A percentile compares a stretch with the other conserved stretches of the same genome.
These are phyloP conservation scores for Aureobasidium sp. DNA, from an alignment of 2,329 filamentous ascomycete species.

Conservation along the genomic window DNA sequence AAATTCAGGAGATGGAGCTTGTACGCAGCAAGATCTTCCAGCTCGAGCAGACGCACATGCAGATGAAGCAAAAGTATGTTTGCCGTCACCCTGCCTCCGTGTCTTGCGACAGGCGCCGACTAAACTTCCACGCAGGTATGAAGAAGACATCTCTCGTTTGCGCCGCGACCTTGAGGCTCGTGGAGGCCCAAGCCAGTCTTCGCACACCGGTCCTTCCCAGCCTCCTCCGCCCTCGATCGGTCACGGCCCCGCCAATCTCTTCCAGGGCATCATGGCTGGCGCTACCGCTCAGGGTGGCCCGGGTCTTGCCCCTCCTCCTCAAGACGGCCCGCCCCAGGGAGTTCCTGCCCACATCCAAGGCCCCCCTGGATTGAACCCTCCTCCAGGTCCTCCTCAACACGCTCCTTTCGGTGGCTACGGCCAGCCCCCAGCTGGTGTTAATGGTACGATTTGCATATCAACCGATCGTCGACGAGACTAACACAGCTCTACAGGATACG, in stretches of 20 bases:
- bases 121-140: slow-evolving; percentile 56
- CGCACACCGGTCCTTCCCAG: slow-evolving; percentile 69
- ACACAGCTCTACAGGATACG: slow-evolving; percentile 52
- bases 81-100: too few relatives aligned
- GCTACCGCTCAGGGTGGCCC: slow-evolving; percentile 73
- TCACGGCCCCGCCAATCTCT: slow-evolving; percentile 80
- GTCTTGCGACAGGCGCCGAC: background rate
- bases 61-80: slow-evolving; percentile 81
- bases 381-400: slow-evolving; percentile 53
- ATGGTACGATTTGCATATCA: slow-evolving; percentile 40
- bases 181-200: slow-evolving; percentile 53
- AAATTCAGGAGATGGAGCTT: slow-evolving; percentile 91
- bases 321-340: slow-evolving; percentile 50
- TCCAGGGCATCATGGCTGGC: slow-evolving; percentile 92
- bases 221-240: slow-evolving; percentile 78
- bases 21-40: slow-evolving; percentile 88
- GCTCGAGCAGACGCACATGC: slow-evolving; percentile 81
- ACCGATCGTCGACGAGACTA: slow-evolving; percentile 10
- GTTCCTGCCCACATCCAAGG: slow-evolving; percentile 60
- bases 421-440: slow-evolving; percentile 52
- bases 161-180: slow-evolving; percentile 77
- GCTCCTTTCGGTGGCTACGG: slow-evolving; percentile 59
- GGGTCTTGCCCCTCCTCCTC: slow-evolving; percentile 61
- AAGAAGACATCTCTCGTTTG: slow-evolving; percentile 78
- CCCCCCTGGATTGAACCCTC: slow-evolving; percentile 54